Evolutionary conservation across 108 stramenopile species (phyloP), one percentile per base, ranked within the genome.

Genomic region (Conticribra weissflogii): DNA sequence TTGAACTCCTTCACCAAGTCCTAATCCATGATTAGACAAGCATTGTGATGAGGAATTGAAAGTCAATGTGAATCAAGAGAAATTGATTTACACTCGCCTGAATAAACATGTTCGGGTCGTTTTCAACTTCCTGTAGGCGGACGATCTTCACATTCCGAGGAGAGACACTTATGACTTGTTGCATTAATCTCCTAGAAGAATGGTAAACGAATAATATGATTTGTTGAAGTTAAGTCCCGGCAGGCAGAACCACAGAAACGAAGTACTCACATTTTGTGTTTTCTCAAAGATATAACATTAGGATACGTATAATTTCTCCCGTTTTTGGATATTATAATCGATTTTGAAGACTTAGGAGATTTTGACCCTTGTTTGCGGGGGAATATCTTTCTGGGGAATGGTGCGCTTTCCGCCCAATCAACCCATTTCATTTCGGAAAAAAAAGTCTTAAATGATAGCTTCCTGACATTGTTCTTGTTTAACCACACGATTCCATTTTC

Each of bases 381-480:
- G n/a, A n/a, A n/a, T 41, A 9, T 41, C 12, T 41, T 41, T 12
- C 36, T 41, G 5, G 5, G 8, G 12, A 41, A 41, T 9, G 12
- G 36, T 9, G 5, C 47, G 27, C 60, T 58, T 44, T 73, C 72
- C 2, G 72, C 57, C 72, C 72, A 73, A 59, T 73, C 72, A 17
- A 9, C 59, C 78, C 78, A 79, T 33, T 65, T 54, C 31, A 72
- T 49, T 45, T 59, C 59, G 16, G 68, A 60, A 32, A 81, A 77
- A n/a, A 81, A 81, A 3, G 72, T 36, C 30, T 60, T 19, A 16
- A 77, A 61, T 0, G 54, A 34, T n/a, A 59, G 0, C 15, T 75
- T 75, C 7, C 31, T 34, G 14, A 78, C 18, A 16, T 22, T 55
- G 47, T 78, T 81, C 36, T 79, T 71, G 72, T 79, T 79, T 71